These are phyloP conservation scores for Starmerella bombi DNA, from an alignment of 805 yeast species.

Conservation along the genomic window DNA sequence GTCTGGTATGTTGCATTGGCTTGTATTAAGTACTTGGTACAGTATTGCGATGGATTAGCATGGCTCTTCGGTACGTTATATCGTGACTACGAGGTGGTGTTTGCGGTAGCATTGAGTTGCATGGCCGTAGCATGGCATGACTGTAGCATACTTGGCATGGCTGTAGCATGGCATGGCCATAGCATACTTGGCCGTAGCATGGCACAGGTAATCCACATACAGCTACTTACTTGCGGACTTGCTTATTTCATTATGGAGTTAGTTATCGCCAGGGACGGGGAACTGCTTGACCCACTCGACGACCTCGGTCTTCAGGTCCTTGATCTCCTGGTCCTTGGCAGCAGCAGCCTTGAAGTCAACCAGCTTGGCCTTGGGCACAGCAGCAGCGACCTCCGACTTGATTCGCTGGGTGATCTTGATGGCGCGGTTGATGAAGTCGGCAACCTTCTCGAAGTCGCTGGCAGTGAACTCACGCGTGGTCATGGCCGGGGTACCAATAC, in stretches of 20 bases:
- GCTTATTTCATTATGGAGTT: not conserved
- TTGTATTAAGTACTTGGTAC: too few species aligned
- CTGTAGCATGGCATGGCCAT: too few species aligned
- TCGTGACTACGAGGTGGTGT: too few species aligned
- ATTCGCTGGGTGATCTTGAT: constrained; percentile 55
- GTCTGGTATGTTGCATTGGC: too few species aligned
- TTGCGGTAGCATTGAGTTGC: too few species aligned
- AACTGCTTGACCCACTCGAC: constrained; percentile 56
- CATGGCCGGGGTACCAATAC: constrained; percentile 98
- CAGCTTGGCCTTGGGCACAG: constrained; percentile 41
- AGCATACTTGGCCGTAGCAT: too few species aligned
- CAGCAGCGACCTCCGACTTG: constrained; percentile 51
- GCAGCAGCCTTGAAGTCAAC: constrained; percentile 62
- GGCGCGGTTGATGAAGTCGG: constrained; percentile 65
- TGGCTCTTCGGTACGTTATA: too few species aligned
- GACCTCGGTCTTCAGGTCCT: constrained; percentile 50
- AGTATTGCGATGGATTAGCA: too few species aligned
- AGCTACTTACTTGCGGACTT: too few species aligned
- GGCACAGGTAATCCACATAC: too few species aligned
- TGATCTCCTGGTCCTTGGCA: constrained; percentile 41
- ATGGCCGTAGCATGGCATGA: too few species aligned
- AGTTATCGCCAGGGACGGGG: constrained; percentile 53
- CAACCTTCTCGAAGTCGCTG: constrained; percentile 68
- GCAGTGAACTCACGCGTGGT: constrained; percentile 83
- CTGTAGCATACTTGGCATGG: too few species aligned